Percentiles rank a stretch among this genome's conserved stretches.
phyloP scores from a whole-genome alignment of 2,329 filamentous ascomycete genomes.

The Fusarium transvaalense region DNA sequence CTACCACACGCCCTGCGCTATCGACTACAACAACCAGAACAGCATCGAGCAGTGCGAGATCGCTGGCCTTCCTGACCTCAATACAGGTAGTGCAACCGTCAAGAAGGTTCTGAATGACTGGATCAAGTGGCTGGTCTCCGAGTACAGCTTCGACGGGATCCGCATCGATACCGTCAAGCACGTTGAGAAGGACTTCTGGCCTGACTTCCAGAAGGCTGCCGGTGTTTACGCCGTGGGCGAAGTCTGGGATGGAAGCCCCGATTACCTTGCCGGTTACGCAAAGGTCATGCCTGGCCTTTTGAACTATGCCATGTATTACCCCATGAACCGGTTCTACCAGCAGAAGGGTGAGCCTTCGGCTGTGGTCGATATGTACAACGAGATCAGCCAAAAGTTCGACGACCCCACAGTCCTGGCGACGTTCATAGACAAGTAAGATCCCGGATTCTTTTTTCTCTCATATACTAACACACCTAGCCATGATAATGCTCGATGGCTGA shows the following conservation, averaged over 20 bases:
- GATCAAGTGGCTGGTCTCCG: conserved; percentile 68
- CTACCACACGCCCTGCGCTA: conserved; percentile 22
- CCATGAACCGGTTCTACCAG: conserved; percentile 56
- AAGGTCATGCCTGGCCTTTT: conserved; percentile 68
- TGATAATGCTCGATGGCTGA: conserved; percentile 67
- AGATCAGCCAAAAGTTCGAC: conserved; percentile 53
- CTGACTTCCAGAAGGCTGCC: conserved; percentile 63
- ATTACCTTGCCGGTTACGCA: conserved; percentile 66
- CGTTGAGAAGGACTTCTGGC: conserved; percentile 70
- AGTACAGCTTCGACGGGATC: conserved; percentile 72
- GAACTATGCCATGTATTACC: conserved; percentile 68
- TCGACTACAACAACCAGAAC: conserved; percentile 33
- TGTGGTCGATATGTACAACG: conserved; percentile 56
- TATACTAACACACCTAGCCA: too few species aligned
- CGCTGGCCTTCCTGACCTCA: conserved; percentile 67
- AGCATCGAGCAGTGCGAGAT: conserved; percentile 32
- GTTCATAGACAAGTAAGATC: conserved; percentile 57
- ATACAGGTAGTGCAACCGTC: conserved; percentile 65
- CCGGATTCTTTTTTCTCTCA: too few species aligned
- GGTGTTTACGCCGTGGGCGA: conserved; percentile 73
- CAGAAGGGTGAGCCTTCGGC: conserved; percentile 55
- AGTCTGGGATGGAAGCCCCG: conserved; percentile 66
- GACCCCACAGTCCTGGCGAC: conserved; percentile 50
- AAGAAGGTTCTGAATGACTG: conserved; percentile 67
- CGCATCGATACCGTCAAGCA: conserved; percentile 74